Evolutionary conservation across 106 monocot species (phyloP).

Genomic region (Platanthera zijinensis): DNA sequence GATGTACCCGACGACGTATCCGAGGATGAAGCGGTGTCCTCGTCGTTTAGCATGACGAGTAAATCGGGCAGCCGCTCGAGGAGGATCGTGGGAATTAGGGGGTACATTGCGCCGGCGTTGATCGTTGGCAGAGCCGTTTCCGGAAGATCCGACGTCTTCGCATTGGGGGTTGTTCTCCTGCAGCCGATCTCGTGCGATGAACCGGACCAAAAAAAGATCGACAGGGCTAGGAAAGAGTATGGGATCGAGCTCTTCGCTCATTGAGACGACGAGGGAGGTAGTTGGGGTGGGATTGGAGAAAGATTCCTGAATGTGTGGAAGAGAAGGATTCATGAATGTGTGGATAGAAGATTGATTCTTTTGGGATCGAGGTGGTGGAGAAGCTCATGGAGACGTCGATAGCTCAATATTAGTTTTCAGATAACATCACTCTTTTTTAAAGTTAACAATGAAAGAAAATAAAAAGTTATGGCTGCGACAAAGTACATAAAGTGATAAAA

Average conservation of each 20-base stretch:
- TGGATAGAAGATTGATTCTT: constrained; percentile 69
- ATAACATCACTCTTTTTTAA: too few relatives aligned
- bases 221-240: constrained; percentile 4
- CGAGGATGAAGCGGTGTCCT: background rate
- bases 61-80: constrained; percentile 13
- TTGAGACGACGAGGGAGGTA: constrained; percentile 46
- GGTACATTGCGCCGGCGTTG: constrained; percentile 71
- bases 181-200: constrained; percentile 63
- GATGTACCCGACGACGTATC: constrained; percentile 7
- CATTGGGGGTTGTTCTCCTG: constrained; percentile 66
- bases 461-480: too few relatives aligned
- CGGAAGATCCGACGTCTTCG: constrained; percentile 56
- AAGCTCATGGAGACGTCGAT: constrained; percentile 13
- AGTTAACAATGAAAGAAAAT: too few relatives aligned
- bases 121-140: constrained; percentile 31
- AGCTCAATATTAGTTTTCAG: too few relatives aligned
- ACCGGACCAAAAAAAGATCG: constrained; percentile 31
- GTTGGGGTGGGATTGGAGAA: constrained; percentile 25
- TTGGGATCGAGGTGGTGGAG: constrained; percentile 59
- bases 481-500: too few relatives aligned
- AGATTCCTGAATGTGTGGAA: constrained; percentile 5
- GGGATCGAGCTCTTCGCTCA: constrained; percentile 29
- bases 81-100: constrained; percentile 53
- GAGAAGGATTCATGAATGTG: constrained; percentile 42
- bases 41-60: too few relatives aligned